Evolutionary conservation across 768 basidiomycete species (phyloP).

Genomic region (Gymnopilus dilepis): DNA sequence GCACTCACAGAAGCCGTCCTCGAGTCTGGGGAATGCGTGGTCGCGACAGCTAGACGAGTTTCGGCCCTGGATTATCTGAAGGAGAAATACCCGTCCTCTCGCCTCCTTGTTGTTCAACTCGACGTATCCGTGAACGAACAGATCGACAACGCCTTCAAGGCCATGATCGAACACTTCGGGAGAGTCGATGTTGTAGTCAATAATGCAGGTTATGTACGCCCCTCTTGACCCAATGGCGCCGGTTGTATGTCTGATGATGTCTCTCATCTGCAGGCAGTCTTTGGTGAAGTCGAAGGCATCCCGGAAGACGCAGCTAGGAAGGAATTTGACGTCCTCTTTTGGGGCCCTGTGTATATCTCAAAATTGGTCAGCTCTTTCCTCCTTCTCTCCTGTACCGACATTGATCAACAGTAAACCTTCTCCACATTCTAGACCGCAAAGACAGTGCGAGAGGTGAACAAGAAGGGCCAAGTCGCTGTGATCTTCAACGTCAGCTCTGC

Average conservation of each 20-base stretch:
- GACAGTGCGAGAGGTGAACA: slow-evolving; percentile 33
- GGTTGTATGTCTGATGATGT: not conserved
- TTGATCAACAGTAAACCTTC: not conserved
- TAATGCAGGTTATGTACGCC: slow-evolving; percentile 43
- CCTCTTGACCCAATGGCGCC: not conserved
- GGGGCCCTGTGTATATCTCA: slow-evolving; percentile 47
- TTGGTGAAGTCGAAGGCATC: slow-evolving; percentile 42
- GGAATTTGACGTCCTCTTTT: slow-evolving; percentile 48
- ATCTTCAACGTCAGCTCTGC: slow-evolving; percentile 38
- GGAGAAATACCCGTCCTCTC: slow-evolving; percentile 19
- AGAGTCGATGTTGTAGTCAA: slow-evolving; percentile 51
- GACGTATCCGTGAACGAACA: slow-evolving; percentile 36
- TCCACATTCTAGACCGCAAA: slow-evolving; percentile 14
- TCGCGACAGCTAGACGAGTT: slow-evolving; percentile 37
- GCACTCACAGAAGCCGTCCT: slow-evolving; percentile 36
- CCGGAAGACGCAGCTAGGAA: slow-evolving; percentile 37
- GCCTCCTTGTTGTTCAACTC: slow-evolving; percentile 34
- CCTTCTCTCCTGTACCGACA: not conserved
- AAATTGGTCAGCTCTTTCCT: slow-evolving; percentile 32
- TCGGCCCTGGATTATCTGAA: slow-evolving; percentile 26
- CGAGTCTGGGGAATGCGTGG: slow-evolving; percentile 32
- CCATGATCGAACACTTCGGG: slow-evolving; percentile 41
- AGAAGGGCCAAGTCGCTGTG: slow-evolving; percentile 26
- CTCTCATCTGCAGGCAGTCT: slow-evolving; percentile 25
- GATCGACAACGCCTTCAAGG: slow-evolving; percentile 39